Base-by-base conservation (phyloP, 352 stramenopile species). In the Pythium utonaiense region DNA sequence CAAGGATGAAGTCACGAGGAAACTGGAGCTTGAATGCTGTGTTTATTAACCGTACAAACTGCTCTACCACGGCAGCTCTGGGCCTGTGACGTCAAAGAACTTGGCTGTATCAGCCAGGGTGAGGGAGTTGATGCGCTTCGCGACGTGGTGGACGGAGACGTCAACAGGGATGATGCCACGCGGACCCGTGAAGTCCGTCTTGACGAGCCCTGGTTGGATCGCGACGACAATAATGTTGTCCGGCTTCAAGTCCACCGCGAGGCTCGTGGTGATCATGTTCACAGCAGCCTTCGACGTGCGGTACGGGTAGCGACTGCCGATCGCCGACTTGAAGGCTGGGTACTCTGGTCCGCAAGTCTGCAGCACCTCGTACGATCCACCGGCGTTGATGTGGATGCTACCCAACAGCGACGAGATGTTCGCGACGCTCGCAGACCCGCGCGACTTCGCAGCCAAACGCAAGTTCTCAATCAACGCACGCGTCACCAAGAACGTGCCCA, bases 271-370 rank as follows among this genome's bases (percentile, higher is more conserved):
- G 48, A 87, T 49, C 70, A 80, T 86, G 61, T 94, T 94, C 16
- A 88, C 54, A 6, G 80, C 84, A 0, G 77, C 52, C 55, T 90
- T 91, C 24, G 75, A 87, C 47, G 82, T 73, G 33, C 77, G 67
- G 59, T 93, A 91, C 47, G 69, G 77, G 61, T 91, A 90, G 27
- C 61, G 65, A n/a, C 61, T 61, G 17, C 79, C 76, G 21, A 33
- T 64, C 48, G 25, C 42, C 1, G 42, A 16, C 41, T 61, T 61
- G 27, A 53, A 47, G 0, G n/a, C 16, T 8, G 12, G 10, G 30
- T 61, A 61, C 14, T 14, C 54, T 6, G 28, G 41, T 9, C 54
- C 54, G 12, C 54, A 61, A 8, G 28, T 34, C 5, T 60, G 38
- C 3, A 34, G n/a, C 16, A 51, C 17, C 16, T 31, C 44, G 19